Evolutionary conservation across 176 grass and related monocot species (phyloP).

Genomic region (Areca catechu): DNA sequence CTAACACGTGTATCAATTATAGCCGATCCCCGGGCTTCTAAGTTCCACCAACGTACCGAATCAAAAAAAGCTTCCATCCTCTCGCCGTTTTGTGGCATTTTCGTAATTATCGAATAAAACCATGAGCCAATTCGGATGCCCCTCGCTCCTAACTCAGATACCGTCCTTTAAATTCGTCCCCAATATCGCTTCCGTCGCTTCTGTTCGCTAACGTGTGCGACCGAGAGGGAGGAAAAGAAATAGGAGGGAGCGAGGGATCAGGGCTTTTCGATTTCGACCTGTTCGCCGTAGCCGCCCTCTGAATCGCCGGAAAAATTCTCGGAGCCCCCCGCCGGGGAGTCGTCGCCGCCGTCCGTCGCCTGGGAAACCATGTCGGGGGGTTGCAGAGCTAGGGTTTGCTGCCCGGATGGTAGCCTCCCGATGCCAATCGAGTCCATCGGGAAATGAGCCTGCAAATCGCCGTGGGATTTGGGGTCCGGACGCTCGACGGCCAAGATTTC

Average conservation of each 20-base stretch:
- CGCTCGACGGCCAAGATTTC: conserved; percentile 32
- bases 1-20: too few relatives aligned
- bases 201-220: neutral
- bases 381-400: conserved; percentile 47
- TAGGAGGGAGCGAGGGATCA: neutral
- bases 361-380: neutral
- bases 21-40: too few relatives aligned
- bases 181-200: neutral
- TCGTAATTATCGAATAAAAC: neutral
- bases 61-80: too few relatives aligned
- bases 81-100: too few relatives aligned
- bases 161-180: neutral
- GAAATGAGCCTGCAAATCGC: conserved; percentile 58
- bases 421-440: conserved; percentile 17
- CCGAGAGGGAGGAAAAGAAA: neutral
- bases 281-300: neutral
- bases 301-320: conserved; percentile 1
- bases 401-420: conserved; percentile 17
- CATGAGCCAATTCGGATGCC: neutral
- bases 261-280: neutral
- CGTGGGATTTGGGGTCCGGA: conserved; percentile 93
- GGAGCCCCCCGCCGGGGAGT: neutral
- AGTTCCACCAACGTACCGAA: too few relatives aligned
- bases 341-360: neutral
- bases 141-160: neutral